Evolutionary conservation across 2,329 filamentous ascomycete species (phyloP), one percentile per base, ranked within the genome.

Genomic region (Cercospora sp.): DNA sequence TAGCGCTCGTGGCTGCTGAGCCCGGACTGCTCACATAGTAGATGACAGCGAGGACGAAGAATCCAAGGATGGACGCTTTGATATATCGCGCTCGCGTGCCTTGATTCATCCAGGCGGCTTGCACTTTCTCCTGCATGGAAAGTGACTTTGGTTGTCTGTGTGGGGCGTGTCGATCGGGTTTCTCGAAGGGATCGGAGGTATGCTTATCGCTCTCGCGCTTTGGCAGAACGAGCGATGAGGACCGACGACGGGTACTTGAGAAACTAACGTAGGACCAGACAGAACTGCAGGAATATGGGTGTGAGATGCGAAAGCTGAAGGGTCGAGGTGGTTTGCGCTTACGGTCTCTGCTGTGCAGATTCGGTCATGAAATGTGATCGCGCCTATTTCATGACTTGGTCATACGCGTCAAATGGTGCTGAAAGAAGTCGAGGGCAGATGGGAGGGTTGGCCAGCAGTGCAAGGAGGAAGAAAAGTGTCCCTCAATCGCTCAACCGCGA

Each of bases 11-110:
- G 61, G 69, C 65, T 58, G 51, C 34, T 24, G 67, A 69, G 28
- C 66, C 68, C 9, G 64, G 26, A 2, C 86, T 84, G 37, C 85
- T 79, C 75, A 89, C 81, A 72, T 86, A 83, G 74, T 88, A 86
- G 57, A 86, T 77, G n/a, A 89, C 78, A 63, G 89, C 79, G 61
- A 89, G 76, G 60, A 90, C 78, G 70, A 88, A 83, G 63, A 84
- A 83, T 69, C 89, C 80, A 69, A 90, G 82, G 71, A 85, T 86
- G 49, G 86, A 87, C 63, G 86, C 86, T 82, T 89, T 90, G 74
- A 90, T 75, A 75, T 85, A 88, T 69, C 87, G 83, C 63, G 86
- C 80, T 77, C 86, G 82, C 79, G 88, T 86, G 71, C 84, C 86
- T 81, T 88, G 87, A 74, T 87, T 87, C 87, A 89, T 89, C 73